Evolutionary conservation across 2,329 filamentous ascomycete species (phyloP).

Genomic region (Cytospora piceae): DNA sequence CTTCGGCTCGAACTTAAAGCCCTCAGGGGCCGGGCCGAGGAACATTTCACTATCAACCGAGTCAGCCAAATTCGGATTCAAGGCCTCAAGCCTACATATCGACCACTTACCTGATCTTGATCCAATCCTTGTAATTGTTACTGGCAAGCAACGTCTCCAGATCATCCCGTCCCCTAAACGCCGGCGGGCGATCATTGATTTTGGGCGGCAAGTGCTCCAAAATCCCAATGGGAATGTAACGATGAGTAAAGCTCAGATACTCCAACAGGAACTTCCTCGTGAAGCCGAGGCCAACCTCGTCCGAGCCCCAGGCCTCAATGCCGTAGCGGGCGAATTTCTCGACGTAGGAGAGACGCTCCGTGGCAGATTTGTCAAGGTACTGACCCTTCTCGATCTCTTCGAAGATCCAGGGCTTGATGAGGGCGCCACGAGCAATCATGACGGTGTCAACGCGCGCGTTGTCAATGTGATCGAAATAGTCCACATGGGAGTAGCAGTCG

Average conservation of each 20-base stretch:
- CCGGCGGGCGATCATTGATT: slow-evolving; percentile 86
- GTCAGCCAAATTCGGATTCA: slow-evolving; percentile 26
- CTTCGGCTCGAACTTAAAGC: slow-evolving; percentile 95
- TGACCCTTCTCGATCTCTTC: slow-evolving; percentile 92
- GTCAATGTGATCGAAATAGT: slow-evolving; percentile 80
- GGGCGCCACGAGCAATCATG: slow-evolving; percentile 94
- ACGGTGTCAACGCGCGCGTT: slow-evolving; percentile 85
- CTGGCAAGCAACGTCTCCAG: slow-evolving; percentile 92
- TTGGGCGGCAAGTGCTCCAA: slow-evolving; percentile 86
- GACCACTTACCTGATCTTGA: slow-evolving; percentile 85
- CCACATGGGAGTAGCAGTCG: slow-evolving; percentile 90
- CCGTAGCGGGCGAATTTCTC: slow-evolving; percentile 91
- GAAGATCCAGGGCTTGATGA: slow-evolving; percentile 98
- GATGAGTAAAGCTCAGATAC: slow-evolving; percentile 90
- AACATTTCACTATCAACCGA: slow-evolving; percentile 82
- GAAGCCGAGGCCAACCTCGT: slow-evolving; percentile 89
- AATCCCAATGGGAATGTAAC: slow-evolving; percentile 89
- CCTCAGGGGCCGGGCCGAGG: slow-evolving; percentile 83
- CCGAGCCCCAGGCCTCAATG: slow-evolving; percentile 91
- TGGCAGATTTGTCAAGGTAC: slow-evolving; percentile 92
- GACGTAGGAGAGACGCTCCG: slow-evolving; percentile 81
- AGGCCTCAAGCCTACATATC: slow-evolving; percentile 24
- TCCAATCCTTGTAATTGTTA: slow-evolving; percentile 94
- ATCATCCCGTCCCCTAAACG: slow-evolving; percentile 82
- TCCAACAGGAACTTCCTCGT: slow-evolving; percentile 92